Conservation (phyloP, 495 filamentous ascomycete genomes). For the Penicillium canariense region DNA sequence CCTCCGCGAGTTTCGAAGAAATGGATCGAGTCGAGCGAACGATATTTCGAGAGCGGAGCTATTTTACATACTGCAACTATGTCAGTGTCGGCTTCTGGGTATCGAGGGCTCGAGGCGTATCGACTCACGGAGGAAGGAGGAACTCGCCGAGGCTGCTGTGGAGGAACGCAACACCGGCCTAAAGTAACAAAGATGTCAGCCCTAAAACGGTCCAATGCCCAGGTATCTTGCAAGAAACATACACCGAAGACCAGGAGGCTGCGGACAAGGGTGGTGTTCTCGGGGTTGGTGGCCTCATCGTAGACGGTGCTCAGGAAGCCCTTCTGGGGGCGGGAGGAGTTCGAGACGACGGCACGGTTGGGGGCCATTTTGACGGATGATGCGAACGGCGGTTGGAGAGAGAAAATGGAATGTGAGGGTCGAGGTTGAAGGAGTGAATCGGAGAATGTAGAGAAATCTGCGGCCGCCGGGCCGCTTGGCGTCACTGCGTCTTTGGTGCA, state of each 20-base stretch:
- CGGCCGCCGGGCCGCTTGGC: conserved; percentile 36
- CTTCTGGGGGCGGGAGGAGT: conserved; percentile 40
- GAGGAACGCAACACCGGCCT: conserved; percentile 74
- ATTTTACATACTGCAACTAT: conserved; percentile 26
- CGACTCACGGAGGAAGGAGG: conserved; percentile 67
- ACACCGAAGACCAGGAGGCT: conserved; percentile 73
- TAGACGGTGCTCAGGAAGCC: conserved; percentile 54
- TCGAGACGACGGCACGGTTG: conserved; percentile 39
- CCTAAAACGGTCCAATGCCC: conserved; percentile 1
- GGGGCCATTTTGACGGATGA: conserved; percentile 37
- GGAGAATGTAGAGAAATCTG: conserved; percentile 42
- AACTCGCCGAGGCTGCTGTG: conserved; percentile 72
- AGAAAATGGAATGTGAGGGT: conserved; percentile 3
- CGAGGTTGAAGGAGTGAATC: conserved; percentile 13
- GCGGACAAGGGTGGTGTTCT: conserved; percentile 73
- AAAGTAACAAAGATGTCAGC: conserved; percentile 17
- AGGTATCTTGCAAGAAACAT: conserved; percentile 30
- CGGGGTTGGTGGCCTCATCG: conserved; percentile 62
- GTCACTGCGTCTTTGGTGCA: conserved; percentile 39
- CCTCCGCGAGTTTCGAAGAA: conserved; percentile 14
- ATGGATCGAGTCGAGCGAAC: conserved; percentile 12
- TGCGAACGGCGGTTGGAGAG: conserved; percentile 5
- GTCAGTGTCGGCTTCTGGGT: conserved; percentile 4
- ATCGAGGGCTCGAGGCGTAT: not conserved
- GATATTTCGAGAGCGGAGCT: conserved; percentile 4